A percentile compares a stretch with the other conserved stretches of the same genome.
Evolutionary conservation across 768 basidiomycete species (phyloP).

Genomic region (Xerocomellus amylosporus): DNA sequence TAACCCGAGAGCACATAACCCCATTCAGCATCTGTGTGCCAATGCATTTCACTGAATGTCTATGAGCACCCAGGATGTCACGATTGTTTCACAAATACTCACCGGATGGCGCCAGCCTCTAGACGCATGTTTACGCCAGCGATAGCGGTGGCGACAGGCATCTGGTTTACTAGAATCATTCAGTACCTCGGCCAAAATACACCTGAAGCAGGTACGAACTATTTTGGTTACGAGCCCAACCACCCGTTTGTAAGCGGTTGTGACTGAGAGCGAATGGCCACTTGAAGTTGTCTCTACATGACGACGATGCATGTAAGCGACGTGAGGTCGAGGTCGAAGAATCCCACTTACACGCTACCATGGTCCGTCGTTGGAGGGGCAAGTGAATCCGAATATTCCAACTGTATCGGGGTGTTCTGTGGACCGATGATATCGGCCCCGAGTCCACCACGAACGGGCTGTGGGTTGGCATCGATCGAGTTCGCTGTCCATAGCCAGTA

Average conservation of each 20-base stretch:
- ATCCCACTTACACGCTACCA: constrained; percentile 42
- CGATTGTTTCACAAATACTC: neutral
- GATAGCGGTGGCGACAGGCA: constrained; percentile 41
- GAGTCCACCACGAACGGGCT: constrained; percentile 44
- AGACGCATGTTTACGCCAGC: constrained; percentile 44
- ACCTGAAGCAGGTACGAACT: constrained; percentile 29
- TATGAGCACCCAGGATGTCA: constrained; percentile 3
- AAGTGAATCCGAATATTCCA: constrained; percentile 55
- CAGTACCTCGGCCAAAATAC: neutral
- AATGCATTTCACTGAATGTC: constrained; percentile 39
- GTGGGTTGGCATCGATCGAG: constrained; percentile 27
- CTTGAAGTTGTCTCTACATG: constrained; percentile 45
- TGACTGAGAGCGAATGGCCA: constrained; percentile 66
- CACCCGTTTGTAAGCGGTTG: constrained; percentile 57
- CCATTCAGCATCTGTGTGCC: constrained; percentile 48
- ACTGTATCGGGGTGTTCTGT: constrained; percentile 51
- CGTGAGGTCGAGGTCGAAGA: neutral
- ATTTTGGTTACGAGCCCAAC: constrained; percentile 66
- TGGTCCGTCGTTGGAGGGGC: constrained; percentile 63
- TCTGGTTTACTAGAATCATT: constrained; percentile 31
- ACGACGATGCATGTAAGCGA: neutral
- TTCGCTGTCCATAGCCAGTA: constrained; percentile 38
- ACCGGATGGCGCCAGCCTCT: constrained; percentile 43
- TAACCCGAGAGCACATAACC: constrained; percentile 52
- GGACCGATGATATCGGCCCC: constrained; percentile 55